Conservation (phyloP, 2,329 filamentous ascomycete genomes). For the Pseudogymnoascus sp. region DNA sequence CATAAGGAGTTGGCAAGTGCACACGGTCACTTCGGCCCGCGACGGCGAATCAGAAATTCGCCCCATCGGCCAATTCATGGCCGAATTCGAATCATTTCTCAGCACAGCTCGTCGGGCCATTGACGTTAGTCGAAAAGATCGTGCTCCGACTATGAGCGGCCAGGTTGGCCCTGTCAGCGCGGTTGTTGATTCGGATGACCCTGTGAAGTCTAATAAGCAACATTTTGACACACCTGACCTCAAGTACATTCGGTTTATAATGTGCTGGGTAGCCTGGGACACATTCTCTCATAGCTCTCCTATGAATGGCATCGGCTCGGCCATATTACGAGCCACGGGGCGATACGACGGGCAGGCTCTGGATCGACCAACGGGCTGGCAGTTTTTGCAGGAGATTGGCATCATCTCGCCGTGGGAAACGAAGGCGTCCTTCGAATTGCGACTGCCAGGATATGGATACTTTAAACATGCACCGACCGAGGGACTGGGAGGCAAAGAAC, state of each 20-base stretch:
- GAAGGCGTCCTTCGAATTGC: conserved; percentile 50
- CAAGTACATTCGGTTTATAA: conserved; percentile 58
- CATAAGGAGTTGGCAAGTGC: conserved; percentile 1
- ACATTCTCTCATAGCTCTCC: conserved; percentile 44
- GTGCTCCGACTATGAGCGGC: conserved; percentile 43
- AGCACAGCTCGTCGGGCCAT: conserved; percentile 42
- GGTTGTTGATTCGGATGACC: conserved; percentile 8
- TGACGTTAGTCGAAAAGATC: conserved; percentile 40
- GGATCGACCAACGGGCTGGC: conserved; percentile 43
- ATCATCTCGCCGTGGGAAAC: conserved; percentile 65
- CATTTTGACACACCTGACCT: conserved; percentile 32
- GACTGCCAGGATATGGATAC: conserved; percentile 42
- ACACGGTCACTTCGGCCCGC: not conserved
- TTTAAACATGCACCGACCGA: conserved; percentile 20
- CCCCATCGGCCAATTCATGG: not conserved
- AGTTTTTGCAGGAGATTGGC: conserved; percentile 69
- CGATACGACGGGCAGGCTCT: conserved; percentile 49
- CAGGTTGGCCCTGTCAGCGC: conserved; percentile 34
- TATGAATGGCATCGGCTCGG: conserved; percentile 53
- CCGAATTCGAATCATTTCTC: conserved; percentile 39
- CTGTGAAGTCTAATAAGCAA: conserved; percentile 14
- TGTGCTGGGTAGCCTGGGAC: conserved; percentile 55
- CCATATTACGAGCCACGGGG: conserved; percentile 52
- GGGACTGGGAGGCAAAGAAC: conserved; percentile 21
- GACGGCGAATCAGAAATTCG: conserved; percentile 4